Percentiles rank a stretch among this genome's conserved stretches.
These are phyloP conservation scores for Paramyrothecium roridum DNA, from an alignment of 2,329 filamentous ascomycete genomes.

Conservation along the genomic window DNA sequence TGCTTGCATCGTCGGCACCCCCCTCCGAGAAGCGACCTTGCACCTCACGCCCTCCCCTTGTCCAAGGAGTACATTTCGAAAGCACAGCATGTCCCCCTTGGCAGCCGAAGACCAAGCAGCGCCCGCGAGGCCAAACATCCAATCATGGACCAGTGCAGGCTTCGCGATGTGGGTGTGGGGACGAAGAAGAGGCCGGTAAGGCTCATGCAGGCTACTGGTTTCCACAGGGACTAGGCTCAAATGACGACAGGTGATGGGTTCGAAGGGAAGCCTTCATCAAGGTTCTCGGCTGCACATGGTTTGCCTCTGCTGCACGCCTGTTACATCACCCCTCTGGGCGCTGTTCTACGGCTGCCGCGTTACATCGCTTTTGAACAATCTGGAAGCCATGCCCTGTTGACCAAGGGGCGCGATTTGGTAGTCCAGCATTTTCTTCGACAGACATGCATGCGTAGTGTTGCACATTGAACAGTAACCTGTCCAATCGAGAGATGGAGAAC, in stretches of 20 bases:
- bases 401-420: neutral
- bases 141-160: neutral
- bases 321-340: neutral
- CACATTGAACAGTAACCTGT: neutral
- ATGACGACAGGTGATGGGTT: neutral
- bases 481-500: too few relatives aligned
- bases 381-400: neutral
- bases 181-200: neutral
- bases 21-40: too few relatives aligned
- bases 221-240: neutral
- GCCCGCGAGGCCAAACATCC: neutral
- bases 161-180: neutral
- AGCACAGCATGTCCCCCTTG: neutral
- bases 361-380: neutral
- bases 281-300: neutral
- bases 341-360: neutral
- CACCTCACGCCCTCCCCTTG: neutral
- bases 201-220: neutral
- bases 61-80: neutral
- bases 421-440: neutral
- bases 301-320: neutral
- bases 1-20: neutral
- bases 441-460: neutral
- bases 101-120: neutral
- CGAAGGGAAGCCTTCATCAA: neutral